Conservation (phyloP, 768 basidiomycete genomes). For the Lentinula sp. region DNA sequence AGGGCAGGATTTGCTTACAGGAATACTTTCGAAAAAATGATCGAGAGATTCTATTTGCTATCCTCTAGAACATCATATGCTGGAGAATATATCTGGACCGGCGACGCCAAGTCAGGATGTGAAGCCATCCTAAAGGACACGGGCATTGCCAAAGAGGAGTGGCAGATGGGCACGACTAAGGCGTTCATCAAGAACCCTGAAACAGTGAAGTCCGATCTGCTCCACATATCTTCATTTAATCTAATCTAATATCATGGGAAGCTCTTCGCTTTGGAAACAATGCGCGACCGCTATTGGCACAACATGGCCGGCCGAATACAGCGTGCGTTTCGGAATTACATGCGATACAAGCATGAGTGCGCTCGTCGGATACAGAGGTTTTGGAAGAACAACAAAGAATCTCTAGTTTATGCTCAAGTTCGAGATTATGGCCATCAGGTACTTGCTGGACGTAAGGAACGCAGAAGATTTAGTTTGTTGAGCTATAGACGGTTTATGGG, state of each 20-base stretch:
- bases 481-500: slow-evolving; percentile 94
- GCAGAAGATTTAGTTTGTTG: slow-evolving; percentile 87
- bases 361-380: slow-evolving; percentile 94
- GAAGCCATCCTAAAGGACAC: slow-evolving; percentile 91
- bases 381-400: slow-evolving; percentile 98
- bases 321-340: slow-evolving; percentile 91
- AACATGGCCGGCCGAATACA: slow-evolving; percentile 98
- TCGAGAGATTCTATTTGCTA: slow-evolving; percentile 94
- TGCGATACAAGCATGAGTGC: slow-evolving; percentile 93
- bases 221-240: neutral
- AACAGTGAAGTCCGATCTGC: slow-evolving; percentile 50
- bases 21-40: slow-evolving; percentile 99
- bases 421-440: slow-evolving; percentile 96
- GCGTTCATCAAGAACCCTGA: slow-evolving; percentile 99
- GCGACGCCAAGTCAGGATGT: slow-evolving; percentile 87
- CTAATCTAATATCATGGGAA: slow-evolving; percentile 21
- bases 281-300: slow-evolving; percentile 99
- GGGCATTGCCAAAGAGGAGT: slow-evolving; percentile 93
- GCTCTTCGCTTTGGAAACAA: slow-evolving; percentile 97
- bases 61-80: slow-evolving; percentile 96
- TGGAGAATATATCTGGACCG: slow-evolving; percentile 96
- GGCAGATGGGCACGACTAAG: slow-evolving; percentile 99
- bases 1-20: slow-evolving; percentile 97
- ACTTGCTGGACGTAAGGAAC: slow-evolving; percentile 87
- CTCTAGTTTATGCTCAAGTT: slow-evolving; percentile 79